phyloP scores from a whole-genome alignment of 2,329 filamentous ascomycete genomes.

The Simplicillium aogashimaense region DNA sequence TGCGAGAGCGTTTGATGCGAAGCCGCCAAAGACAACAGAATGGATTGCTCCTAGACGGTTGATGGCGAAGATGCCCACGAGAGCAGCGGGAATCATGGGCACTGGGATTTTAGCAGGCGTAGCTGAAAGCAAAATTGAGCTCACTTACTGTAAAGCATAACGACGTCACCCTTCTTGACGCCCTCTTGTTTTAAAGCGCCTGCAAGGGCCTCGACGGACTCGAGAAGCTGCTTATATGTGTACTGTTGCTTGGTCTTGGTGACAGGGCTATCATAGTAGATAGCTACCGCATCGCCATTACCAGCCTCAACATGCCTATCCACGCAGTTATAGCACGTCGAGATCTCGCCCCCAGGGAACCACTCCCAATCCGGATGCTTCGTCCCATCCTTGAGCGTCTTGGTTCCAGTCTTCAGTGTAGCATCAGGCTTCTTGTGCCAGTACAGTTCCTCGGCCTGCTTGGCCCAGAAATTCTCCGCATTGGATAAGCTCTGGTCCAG shows the following conservation, averaged over 20 bases:
- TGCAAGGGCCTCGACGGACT: slow-evolving; percentile 73
- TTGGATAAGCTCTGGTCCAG: slow-evolving; percentile 29
- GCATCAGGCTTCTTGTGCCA: slow-evolving; percentile 71
- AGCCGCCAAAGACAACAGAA: slow-evolving; percentile 87
- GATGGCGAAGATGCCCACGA: slow-evolving; percentile 79
- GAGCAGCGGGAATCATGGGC: slow-evolving; percentile 87
- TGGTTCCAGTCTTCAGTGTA: slow-evolving; percentile 49
- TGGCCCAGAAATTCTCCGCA: slow-evolving; percentile 58
- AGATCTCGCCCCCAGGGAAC: slow-evolving; percentile 84
- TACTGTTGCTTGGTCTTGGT: slow-evolving; percentile 60
- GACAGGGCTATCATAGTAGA: slow-evolving; percentile 84
- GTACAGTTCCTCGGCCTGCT: slow-evolving; percentile 63
- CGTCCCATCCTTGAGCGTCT: slow-evolving; percentile 51
- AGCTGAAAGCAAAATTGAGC: background rate
- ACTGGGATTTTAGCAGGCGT: slow-evolving; percentile 36
- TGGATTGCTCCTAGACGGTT: slow-evolving; percentile 79
- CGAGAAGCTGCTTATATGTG: slow-evolving; percentile 66
- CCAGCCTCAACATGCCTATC: slow-evolving; percentile 79
- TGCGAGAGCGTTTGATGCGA: slow-evolving; percentile 69
- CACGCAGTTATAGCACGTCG: slow-evolving; percentile 84
- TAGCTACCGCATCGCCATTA: slow-evolving; percentile 62
- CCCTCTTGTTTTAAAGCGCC: slow-evolving; percentile 76
- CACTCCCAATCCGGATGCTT: slow-evolving; percentile 74
- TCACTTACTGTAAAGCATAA: slow-evolving; percentile 73
- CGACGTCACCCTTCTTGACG: slow-evolving; percentile 73